A percentile compares a stretch with the other conserved stretches of the same genome.
Evolutionary conservation across 305 asterid genomes (phyloP).

Genomic region (Striga hermonthica): DNA sequence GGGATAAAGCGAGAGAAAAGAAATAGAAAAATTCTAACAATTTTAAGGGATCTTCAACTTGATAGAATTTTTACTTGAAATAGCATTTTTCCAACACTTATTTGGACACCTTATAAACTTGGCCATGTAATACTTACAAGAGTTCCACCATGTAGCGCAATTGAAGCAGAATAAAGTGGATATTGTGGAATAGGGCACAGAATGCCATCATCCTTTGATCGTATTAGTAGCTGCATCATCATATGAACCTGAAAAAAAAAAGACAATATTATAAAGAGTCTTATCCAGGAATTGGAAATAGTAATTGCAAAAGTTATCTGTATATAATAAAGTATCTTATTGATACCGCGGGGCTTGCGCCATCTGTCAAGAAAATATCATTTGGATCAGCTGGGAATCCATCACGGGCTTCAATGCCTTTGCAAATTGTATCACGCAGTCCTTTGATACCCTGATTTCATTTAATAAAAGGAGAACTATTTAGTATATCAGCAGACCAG

Average conservation of each 20-base stretch:
- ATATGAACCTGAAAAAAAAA: slow-evolving; percentile 65
- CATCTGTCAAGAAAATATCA: slow-evolving; percentile 87
- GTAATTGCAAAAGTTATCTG: not conserved
- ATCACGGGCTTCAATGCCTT: slow-evolving; percentile 86
- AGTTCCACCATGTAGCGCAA: slow-evolving; percentile 89
- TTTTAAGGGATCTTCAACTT: no score
- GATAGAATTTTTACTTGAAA: no score
- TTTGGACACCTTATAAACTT: no score
- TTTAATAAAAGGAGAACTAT: slow-evolving; percentile 2
- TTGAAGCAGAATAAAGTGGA: slow-evolving; percentile 93
- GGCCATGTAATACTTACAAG: slow-evolving; percentile 48
- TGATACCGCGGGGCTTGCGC: slow-evolving; percentile 87
- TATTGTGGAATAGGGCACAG: slow-evolving; percentile 93
- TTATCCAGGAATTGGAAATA: slow-evolving; percentile 9
- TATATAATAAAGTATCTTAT: not conserved
- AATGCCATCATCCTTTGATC: slow-evolving; percentile 73
- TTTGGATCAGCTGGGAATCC: slow-evolving; percentile 80
- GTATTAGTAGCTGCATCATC: slow-evolving; percentile 89
- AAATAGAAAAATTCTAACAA: no score
- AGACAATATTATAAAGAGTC: slow-evolving; percentile 4
- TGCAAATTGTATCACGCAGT: slow-evolving; percentile 72
- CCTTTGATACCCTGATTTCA: slow-evolving; percentile 78
- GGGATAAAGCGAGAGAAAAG: no score
- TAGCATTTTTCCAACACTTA: no score
- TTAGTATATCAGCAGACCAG: slow-evolving; percentile 9